Conservation (phyloP, 2,329 filamentous ascomycete genomes). For the Myriosclerotinia duriaeana region DNA sequence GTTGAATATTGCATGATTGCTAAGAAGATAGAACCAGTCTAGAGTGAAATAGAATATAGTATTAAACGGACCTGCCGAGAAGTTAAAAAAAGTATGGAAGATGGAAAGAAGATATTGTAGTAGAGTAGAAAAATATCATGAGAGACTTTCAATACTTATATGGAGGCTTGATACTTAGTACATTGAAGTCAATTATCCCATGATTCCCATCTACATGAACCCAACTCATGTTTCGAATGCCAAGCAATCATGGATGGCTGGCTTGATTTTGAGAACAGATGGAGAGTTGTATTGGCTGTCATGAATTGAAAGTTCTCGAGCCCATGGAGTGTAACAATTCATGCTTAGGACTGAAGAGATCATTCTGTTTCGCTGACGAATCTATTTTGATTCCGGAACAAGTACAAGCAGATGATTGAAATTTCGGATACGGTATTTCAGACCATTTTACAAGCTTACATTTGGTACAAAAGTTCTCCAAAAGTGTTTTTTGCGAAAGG, state of each 20-base stretch:
- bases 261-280: not conserved
- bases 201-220: not conserved
- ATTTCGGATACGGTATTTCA: not conserved
- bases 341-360: conserved; percentile 9
- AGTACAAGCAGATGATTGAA: not conserved
- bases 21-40: conserved; percentile 11
- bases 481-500: not conserved
- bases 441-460: not conserved
- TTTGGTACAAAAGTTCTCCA: not conserved
- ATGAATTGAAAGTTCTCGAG: conserved; percentile 9
- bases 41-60: not conserved
- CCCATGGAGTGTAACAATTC: conserved; percentile 12
- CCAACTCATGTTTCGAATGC: conserved; percentile 2
- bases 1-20: conserved; percentile 31
- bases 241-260: not conserved
- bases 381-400: not conserved
- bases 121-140: not conserved
- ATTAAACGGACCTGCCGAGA: conserved; percentile 21
- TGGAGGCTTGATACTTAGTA: not conserved
- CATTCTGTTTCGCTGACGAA: conserved; percentile 10
- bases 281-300: not conserved
- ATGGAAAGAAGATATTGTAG: not conserved
- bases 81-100: conserved; percentile 1
- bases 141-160: conserved; percentile 18
- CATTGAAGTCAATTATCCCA: not conserved